Percentiles rank a stretch among this genome's conserved stretches.
Conservation (phyloP, 345 rosid genomes). For the Geranium rotundifolium region DNA sequence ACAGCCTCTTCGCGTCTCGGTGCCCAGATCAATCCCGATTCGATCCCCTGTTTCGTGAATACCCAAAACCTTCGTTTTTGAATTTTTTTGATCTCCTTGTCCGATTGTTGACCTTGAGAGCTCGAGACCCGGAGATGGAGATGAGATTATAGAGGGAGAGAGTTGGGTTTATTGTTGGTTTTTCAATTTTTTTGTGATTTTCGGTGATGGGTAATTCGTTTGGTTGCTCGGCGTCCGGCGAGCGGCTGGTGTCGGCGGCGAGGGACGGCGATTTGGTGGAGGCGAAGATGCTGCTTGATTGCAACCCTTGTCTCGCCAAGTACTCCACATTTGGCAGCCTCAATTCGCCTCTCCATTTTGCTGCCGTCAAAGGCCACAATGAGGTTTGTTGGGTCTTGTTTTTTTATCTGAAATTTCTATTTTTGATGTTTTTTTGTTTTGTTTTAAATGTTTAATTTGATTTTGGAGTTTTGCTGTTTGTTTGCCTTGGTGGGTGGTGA, state of each 20-base stretch:
- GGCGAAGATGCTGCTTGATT: conserved; percentile 93
- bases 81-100: too few species aligned
- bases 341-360: conserved; percentile 97
- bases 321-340: conserved; percentile 98
- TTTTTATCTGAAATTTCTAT: not conserved
- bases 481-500: too few species aligned
- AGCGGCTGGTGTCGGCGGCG: conserved; percentile 94
- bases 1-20: too few species aligned
- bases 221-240: conserved; percentile 99
- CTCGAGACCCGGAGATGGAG: too few species aligned
- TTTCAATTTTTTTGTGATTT: not conserved
- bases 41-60: too few species aligned
- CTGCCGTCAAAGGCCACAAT: conserved; percentile 97
- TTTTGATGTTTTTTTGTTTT: not conserved
- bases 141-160: too few species aligned
- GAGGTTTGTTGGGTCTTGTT: conserved; percentile 42
- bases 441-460: not conserved
- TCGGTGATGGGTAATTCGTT: conserved; percentile 83
- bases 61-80: too few species aligned
- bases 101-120: too few species aligned
- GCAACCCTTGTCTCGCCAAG: conserved; percentile 90
- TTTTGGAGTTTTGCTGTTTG: too few species aligned
- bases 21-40: too few species aligned
- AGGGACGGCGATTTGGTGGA: conserved; percentile 96
- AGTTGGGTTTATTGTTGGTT: too few species aligned